Percentiles rank a stretch among this genome's conserved stretches.
These are phyloP conservation scores for Drechslerella dactyloides DNA, from an alignment of 2,329 filamentous ascomycete species.

Conservation along the genomic window DNA sequence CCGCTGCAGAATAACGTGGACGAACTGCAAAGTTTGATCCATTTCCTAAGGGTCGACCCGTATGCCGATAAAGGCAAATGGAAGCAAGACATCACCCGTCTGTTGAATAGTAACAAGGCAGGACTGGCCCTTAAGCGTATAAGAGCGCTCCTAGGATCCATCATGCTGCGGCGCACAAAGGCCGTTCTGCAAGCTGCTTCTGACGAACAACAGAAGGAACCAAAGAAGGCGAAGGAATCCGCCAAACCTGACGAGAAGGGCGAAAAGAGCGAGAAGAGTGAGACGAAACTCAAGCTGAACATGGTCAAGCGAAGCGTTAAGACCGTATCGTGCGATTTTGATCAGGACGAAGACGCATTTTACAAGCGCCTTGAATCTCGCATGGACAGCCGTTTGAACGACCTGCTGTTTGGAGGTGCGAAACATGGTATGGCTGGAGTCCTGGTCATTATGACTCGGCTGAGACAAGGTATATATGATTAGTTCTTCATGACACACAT, in stretches of 20 bases:
- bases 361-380: slow-evolving; percentile 83
- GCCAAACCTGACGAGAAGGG: slow-evolving; percentile 57
- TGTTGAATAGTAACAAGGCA: slow-evolving; percentile 87
- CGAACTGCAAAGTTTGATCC: slow-evolving; percentile 90
- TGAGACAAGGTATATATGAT: slow-evolving; percentile 67
- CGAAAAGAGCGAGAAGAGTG: slow-evolving; percentile 53
- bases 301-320: slow-evolving; percentile 77
- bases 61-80: slow-evolving; percentile 85
- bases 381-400: slow-evolving; percentile 82
- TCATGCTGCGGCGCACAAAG: slow-evolving; percentile 99
- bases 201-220: slow-evolving; percentile 58
- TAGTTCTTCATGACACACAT: background rate
- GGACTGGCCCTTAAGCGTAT: slow-evolving; percentile 86
- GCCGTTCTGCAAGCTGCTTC: slow-evolving; percentile 87
- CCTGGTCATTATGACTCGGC: slow-evolving; percentile 84
- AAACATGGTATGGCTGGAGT: slow-evolving; percentile 77
- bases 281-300: slow-evolving; percentile 77
- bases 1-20: slow-evolving; percentile 99
- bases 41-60: slow-evolving; percentile 88
- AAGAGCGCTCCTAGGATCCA: slow-evolving; percentile 83
- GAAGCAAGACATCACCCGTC: slow-evolving; percentile 88
- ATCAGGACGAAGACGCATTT: slow-evolving; percentile 79
- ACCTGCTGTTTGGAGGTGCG: slow-evolving; percentile 77
- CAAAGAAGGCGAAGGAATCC: slow-evolving; percentile 62
- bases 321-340: slow-evolving; percentile 77